Conservation (phyloP, 306 rosid species). For the Astragalus glycyphyllos region DNA sequence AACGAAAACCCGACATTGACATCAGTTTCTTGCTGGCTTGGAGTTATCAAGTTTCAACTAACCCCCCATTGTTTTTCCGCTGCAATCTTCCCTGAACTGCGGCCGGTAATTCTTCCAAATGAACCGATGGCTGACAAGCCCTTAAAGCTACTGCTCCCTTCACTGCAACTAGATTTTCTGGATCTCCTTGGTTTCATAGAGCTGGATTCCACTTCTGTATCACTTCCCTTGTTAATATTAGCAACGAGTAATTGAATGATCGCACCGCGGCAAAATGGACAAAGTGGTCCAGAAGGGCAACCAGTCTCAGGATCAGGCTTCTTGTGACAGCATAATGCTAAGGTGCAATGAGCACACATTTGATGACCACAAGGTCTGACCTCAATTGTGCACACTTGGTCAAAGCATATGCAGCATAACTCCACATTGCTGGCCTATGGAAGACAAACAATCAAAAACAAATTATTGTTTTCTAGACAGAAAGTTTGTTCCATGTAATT, state of each 20-base stretch:
- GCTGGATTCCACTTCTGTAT: slow-evolving; percentile 60
- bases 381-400: slow-evolving; percentile 81
- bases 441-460: slow-evolving; percentile 32
- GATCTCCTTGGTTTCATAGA: slow-evolving; percentile 71
- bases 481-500: too few species aligned
- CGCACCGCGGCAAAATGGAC: slow-evolving; percentile 80
- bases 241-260: slow-evolving; percentile 67
- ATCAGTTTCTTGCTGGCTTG: slow-evolving; percentile 20
- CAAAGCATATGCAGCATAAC: slow-evolving; percentile 85
- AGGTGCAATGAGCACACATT: slow-evolving; percentile 87
- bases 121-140: slow-evolving; percentile 72
- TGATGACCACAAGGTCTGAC: slow-evolving; percentile 83
- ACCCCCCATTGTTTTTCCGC: slow-evolving; percentile 51
- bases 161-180: slow-evolving; percentile 72
- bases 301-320: slow-evolving; percentile 61
- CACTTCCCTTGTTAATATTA: slow-evolving; percentile 48
- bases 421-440: slow-evolving; percentile 67
- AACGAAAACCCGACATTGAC: slow-evolving; percentile 17
- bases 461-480: background rate
- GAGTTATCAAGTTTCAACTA: slow-evolving; percentile 44
- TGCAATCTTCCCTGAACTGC: slow-evolving; percentile 57
- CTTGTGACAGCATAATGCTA: slow-evolving; percentile 87
- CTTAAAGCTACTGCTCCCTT: slow-evolving; percentile 89
- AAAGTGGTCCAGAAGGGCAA: slow-evolving; percentile 57
- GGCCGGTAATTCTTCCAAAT: slow-evolving; percentile 61